Evolutionary conservation across 1,139 yeast species (phyloP).

Genomic region (Suhomyces chickasaworum): DNA sequence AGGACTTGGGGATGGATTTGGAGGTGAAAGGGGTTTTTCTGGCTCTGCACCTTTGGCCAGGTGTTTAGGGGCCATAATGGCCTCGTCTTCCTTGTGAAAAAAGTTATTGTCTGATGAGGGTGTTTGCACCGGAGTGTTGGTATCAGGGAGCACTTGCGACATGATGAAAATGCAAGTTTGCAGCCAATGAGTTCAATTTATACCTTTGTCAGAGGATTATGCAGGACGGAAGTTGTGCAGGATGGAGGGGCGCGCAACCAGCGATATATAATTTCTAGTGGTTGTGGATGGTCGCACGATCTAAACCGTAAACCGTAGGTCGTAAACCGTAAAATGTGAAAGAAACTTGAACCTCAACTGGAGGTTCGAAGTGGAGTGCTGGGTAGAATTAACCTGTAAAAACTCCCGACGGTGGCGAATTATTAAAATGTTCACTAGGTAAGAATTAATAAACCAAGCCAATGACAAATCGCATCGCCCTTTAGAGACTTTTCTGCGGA

Average conservation of each 20-base stretch:
- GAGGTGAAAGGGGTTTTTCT: conserved; percentile 48
- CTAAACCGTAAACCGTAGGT: conserved; percentile 11
- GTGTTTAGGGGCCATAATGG: conserved; percentile 14
- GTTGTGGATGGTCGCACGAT: conserved; percentile 12
- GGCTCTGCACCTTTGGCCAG: conserved; percentile 22
- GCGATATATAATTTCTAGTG: conserved; percentile 15
- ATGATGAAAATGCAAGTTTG: conserved; percentile 12
- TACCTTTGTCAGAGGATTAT: conserved; percentile 1
- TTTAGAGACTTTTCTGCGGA: conserved; percentile 13
- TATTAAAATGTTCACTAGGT: conserved; percentile 7
- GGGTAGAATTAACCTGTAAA: conserved; percentile 7
- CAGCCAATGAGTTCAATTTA: conserved; percentile 11
- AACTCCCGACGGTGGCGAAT: conserved; percentile 4
- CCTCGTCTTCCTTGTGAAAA: conserved; percentile 20
- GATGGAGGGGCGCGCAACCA: conserved; percentile 12
- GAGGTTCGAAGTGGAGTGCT: not conserved
- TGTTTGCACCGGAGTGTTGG: conserved; percentile 46
- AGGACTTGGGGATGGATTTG: conserved; percentile 49
- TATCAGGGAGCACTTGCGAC: conserved; percentile 26
- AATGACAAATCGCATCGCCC: conserved; percentile 18
- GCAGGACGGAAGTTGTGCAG: conserved; percentile 7
- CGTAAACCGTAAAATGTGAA: not conserved
- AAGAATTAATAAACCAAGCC: conserved; percentile 14
- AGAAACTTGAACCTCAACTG: not conserved
- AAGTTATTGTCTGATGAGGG: conserved; percentile 39